Conservation (phyloP, 2,329 filamentous ascomycete genomes). For the Myriosclerotinia curreyana region DNA sequence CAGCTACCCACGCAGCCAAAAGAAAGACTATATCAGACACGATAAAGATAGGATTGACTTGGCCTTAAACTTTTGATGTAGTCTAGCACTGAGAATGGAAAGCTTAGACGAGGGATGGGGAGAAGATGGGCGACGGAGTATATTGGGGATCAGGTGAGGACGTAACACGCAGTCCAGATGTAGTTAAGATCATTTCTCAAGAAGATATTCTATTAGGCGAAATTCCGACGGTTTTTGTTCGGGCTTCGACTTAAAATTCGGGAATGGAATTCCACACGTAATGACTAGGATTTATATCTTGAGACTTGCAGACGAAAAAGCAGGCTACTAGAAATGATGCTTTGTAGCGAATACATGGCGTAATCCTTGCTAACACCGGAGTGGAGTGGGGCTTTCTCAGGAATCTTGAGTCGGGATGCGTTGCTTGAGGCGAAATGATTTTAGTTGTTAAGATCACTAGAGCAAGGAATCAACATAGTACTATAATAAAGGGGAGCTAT, state of each 20-base stretch:
- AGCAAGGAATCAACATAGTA: too few species aligned
- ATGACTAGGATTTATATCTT: too few species aligned
- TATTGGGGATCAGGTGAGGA: conserved; percentile 51
- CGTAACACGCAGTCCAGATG: conserved; percentile 42
- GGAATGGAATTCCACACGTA: too few species aligned
- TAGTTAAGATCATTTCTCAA: conserved; percentile 62
- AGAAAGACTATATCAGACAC: conserved; percentile 40
- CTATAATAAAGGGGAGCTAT: too few species aligned
- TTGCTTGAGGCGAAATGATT: too few species aligned
- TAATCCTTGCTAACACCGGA: too few species aligned
- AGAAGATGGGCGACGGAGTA: conserved; percentile 50
- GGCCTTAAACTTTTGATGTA: conserved; percentile 54
- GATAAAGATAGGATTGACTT: conserved; percentile 43
- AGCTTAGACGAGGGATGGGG: conserved; percentile 60
- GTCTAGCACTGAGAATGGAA: conserved; percentile 69
- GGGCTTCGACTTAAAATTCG: conserved; percentile 36
- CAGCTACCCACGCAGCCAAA: conserved; percentile 39
- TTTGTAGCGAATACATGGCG: too few species aligned
- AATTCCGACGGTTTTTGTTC: conserved; percentile 60
- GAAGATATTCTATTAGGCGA: conserved; percentile 58
- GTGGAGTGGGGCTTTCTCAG: too few species aligned
- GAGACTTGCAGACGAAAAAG: too few species aligned
- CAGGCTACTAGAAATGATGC: too few species aligned
- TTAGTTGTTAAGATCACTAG: too few species aligned
- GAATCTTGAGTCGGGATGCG: too few species aligned